Conservation (phyloP, 1,284 basidiomycete species). For the Boletellus sp. region DNA sequence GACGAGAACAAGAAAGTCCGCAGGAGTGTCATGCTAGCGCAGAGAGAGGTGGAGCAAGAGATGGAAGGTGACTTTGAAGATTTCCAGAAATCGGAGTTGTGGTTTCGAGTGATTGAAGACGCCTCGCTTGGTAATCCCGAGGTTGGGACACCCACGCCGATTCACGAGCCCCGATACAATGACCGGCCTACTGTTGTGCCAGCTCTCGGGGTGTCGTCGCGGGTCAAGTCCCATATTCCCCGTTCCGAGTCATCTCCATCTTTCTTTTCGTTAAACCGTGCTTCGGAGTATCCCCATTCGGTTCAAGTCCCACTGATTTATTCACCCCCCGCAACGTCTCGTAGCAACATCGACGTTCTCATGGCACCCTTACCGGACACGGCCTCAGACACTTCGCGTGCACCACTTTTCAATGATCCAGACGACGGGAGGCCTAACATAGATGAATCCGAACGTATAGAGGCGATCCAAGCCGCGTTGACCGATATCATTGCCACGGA, state of each 20-base stretch:
- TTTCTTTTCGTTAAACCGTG: slow-evolving; percentile 23
- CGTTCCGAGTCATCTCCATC: slow-evolving; percentile 42
- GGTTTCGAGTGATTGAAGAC: slow-evolving; percentile 84
- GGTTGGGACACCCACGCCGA: slow-evolving; percentile 19
- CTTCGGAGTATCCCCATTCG: slow-evolving; percentile 7
- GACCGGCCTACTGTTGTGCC: slow-evolving; percentile 14
- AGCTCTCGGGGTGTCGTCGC: slow-evolving; percentile 13
- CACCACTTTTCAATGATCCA: slow-evolving; percentile 78
- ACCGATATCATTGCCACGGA: slow-evolving; percentile 91
- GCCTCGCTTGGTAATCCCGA: slow-evolving; percentile 43
- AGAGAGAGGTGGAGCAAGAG: slow-evolving; percentile 79
- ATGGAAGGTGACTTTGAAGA: slow-evolving; percentile 92
- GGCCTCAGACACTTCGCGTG: slow-evolving; percentile 51
- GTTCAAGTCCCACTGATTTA: slow-evolving; percentile 17
- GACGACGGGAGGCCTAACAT: slow-evolving; percentile 59
- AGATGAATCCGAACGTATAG: slow-evolving; percentile 77
- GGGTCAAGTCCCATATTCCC: slow-evolving; percentile 23
- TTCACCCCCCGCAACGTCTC: slow-evolving; percentile 34
- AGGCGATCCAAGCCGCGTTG: slow-evolving; percentile 90
- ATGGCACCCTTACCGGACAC: slow-evolving; percentile 64
- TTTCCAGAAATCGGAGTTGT: slow-evolving; percentile 85
- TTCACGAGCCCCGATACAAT: slow-evolving; percentile 26
- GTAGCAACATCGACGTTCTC: slow-evolving; percentile 67
- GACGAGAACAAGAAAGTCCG: slow-evolving; percentile 61
- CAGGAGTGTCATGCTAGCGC: slow-evolving; percentile 77